Conservation (phyloP, 1,284 basidiomycete genomes). For the Malassezia sp. region DNA sequence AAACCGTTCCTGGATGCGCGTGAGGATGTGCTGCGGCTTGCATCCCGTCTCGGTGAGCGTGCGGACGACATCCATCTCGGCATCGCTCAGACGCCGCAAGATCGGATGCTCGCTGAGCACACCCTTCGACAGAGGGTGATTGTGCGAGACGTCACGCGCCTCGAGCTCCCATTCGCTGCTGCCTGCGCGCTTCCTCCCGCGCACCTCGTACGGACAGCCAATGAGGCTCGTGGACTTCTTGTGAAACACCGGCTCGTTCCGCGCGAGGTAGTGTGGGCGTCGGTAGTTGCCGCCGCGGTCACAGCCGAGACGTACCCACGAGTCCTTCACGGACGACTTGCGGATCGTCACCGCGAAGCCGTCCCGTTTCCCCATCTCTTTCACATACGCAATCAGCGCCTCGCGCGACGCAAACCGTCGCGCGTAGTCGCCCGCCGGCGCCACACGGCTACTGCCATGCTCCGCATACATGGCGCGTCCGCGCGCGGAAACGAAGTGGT, state of each 20-base stretch:
- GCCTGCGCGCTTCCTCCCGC: background rate
- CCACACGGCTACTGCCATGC: too few relatives aligned
- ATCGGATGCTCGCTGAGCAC: background rate
- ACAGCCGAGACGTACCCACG: background rate
- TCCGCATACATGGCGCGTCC: too few relatives aligned
- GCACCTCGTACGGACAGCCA: background rate
- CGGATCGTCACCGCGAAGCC: background rate
- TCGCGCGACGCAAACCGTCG: background rate
- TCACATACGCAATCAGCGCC: background rate
- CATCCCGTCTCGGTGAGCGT: background rate
- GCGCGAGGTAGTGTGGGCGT: background rate
- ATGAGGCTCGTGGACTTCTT: background rate
- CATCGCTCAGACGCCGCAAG: background rate
- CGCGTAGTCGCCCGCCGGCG: too few relatives aligned
- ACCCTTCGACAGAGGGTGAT: background rate
- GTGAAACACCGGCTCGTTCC: background rate
- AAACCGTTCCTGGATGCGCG: background rate
- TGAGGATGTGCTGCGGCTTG: background rate
- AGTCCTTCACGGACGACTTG: background rate
- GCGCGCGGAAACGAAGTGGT: too few relatives aligned
- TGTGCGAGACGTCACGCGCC: background rate
- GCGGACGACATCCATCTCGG: background rate
- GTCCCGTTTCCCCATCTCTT: background rate
- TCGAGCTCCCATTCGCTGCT: background rate
- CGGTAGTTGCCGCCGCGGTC: background rate